Percentiles rank a stretch among this genome's conserved stretches.
Evolutionary conservation across 2,329 filamentous ascomycete genomes (phyloP).

Genomic region (Neopestalotiopsis rosae): DNA sequence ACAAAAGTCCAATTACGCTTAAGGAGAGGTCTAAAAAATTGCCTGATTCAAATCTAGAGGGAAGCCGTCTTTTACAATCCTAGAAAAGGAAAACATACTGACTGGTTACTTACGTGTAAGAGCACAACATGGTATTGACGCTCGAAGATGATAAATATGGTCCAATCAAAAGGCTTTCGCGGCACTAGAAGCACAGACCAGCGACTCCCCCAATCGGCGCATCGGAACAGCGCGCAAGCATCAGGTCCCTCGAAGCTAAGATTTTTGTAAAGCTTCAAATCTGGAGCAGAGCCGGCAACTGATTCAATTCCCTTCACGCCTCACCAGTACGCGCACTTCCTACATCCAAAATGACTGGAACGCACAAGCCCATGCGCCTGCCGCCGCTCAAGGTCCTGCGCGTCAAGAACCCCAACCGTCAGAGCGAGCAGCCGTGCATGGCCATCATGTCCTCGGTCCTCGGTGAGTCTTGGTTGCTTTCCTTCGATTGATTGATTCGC

Average conservation of each 20-base stretch:
- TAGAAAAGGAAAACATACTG: too few species aligned
- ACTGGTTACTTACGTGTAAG: too few species aligned
- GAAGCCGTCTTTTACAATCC: too few species aligned
- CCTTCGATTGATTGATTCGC: neutral
- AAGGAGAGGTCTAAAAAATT: too few species aligned
- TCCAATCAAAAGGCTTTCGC: neutral
- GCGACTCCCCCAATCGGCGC: neutral
- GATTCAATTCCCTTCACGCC: too few species aligned
- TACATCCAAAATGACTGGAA: slow-evolving; percentile 44
- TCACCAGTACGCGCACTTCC: neutral
- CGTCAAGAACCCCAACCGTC: slow-evolving; percentile 57
- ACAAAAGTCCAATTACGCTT: too few species aligned
- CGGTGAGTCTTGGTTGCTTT: slow-evolving; percentile 42
- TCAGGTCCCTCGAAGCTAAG: neutral
- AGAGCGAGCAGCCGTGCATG: slow-evolving; percentile 58
- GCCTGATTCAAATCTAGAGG: too few species aligned
- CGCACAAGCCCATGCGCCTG: slow-evolving; percentile 59
- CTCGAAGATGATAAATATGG: neutral
- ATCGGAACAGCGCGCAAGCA: neutral
- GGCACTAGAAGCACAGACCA: neutral
- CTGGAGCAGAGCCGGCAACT: neutral
- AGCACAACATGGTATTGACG: neutral
- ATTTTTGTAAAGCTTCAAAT: neutral
- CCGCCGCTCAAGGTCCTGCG: slow-evolving; percentile 61
- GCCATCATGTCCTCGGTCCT: slow-evolving; percentile 63